These are phyloP conservation scores for Paramecium sonneborni DNA, from an alignment of 73 alveolate species.

Conservation along the genomic window DNA sequence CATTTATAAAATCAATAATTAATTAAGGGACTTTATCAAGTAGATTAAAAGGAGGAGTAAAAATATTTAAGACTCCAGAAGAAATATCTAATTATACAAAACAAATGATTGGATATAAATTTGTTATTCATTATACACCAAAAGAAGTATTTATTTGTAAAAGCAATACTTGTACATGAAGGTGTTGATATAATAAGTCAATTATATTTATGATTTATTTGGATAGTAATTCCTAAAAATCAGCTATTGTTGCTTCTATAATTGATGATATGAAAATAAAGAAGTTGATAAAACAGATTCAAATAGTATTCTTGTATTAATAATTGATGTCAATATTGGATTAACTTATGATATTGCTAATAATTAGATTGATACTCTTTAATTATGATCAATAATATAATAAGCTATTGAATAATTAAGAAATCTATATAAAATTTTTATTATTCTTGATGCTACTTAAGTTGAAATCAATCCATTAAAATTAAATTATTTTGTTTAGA, in stretches of 20 bases:
- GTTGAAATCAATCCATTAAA: conserved; percentile 86
- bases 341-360: conserved; percentile 71
- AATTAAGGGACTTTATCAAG: conserved; percentile 58
- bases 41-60: conserved; percentile 88
- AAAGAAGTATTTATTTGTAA: conserved; percentile 72
- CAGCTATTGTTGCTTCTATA: conserved; percentile 73
- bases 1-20: not conserved
- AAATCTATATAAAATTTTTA: conserved; percentile 76
- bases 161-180: conserved; percentile 81
- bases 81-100: conserved; percentile 72
- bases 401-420: conserved; percentile 67
- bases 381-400: conserved; percentile 54
- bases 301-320: conserved; percentile 71
- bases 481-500: conserved; percentile 76
- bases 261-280: conserved; percentile 90
- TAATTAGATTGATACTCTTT: conserved; percentile 62
- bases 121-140: conserved; percentile 80
- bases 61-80: conserved; percentile 79
- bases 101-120: conserved; percentile 85
- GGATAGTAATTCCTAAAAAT: conserved; percentile 78
- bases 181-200: conserved; percentile 82
- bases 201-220: conserved; percentile 77
- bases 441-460: conserved; percentile 76
- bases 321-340: conserved; percentile 71
- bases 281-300: conserved; percentile 85